These are phyloP conservation scores for Cokeromyces recurvatus DNA, from an alignment of 371 early-diverging fungal species.

Conservation along the genomic window DNA sequence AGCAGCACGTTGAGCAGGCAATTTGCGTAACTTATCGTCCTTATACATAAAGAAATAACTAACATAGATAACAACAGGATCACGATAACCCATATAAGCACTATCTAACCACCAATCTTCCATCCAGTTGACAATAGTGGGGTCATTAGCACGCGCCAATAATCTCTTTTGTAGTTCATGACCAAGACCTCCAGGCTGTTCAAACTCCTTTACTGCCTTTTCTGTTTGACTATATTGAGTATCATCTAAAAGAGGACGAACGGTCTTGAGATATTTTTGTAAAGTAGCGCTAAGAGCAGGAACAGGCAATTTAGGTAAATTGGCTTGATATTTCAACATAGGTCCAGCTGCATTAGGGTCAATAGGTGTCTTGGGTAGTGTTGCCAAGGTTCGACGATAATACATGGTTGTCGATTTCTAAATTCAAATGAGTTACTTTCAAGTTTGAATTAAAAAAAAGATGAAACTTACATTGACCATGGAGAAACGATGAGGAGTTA, in stretches of 20 bases:
- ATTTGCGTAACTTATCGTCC: slow-evolving; percentile 75
- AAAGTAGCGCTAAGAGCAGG: slow-evolving; percentile 81
- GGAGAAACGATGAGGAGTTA: slow-evolving; percentile 13
- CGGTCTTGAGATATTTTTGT: slow-evolving; percentile 71
- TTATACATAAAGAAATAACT: slow-evolving; percentile 81
- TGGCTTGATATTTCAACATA: slow-evolving; percentile 61
- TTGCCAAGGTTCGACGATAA: too few relatives aligned
- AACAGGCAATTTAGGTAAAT: slow-evolving; percentile 84
- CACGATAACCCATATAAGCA: slow-evolving; percentile 95
- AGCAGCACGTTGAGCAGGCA: slow-evolving; percentile 84
- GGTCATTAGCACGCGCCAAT: slow-evolving; percentile 58
- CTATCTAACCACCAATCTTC: slow-evolving; percentile 95
- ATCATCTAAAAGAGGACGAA: slow-evolving; percentile 71
- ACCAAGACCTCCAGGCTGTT: slow-evolving; percentile 73
- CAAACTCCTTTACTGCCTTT: slow-evolving; percentile 73
- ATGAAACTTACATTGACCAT: slow-evolving; percentile 18
- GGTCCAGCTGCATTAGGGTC: slow-evolving; percentile 49
- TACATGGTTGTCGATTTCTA: too few relatives aligned
- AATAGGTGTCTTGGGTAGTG: slow-evolving; percentile 42
- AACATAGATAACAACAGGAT: slow-evolving; percentile 88
- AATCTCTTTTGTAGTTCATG: slow-evolving; percentile 82
- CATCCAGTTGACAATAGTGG: slow-evolving; percentile 80
- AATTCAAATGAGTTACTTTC: too few relatives aligned
- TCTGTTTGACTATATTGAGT: slow-evolving; percentile 71
- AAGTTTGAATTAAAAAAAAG: too few relatives aligned